phyloP scores from a whole-genome alignment of 2,329 filamentous ascomycete species.

The Mollisiaceae sp. region DNA sequence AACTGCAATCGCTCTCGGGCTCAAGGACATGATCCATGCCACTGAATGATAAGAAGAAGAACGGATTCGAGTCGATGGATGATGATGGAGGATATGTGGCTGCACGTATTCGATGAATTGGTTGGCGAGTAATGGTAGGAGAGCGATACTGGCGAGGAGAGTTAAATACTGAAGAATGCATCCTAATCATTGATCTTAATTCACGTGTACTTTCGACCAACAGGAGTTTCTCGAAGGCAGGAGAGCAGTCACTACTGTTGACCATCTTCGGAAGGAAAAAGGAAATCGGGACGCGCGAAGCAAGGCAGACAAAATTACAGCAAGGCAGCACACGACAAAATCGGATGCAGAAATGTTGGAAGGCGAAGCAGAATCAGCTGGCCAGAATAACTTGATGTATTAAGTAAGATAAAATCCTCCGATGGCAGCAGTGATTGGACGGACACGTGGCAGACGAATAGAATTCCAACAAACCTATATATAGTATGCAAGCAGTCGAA shows the following conservation, averaged over 20 bases:
- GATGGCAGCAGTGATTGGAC: constrained; percentile 10
- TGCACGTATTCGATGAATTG: constrained; percentile 16
- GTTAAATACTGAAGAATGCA: constrained; percentile 27
- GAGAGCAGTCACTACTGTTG: constrained; percentile 6
- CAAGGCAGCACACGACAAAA: constrained; percentile 16
- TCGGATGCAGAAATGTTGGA: constrained; percentile 13
- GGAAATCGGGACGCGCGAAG: not conserved
- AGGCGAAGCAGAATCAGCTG: constrained; percentile 16
- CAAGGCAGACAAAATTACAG: constrained; percentile 2
- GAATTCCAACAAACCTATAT: constrained; percentile 25
- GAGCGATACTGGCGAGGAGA: constrained; percentile 17
- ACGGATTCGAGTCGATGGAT: constrained; percentile 16
- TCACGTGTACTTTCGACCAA: constrained; percentile 10
- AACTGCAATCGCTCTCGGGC: constrained; percentile 7
- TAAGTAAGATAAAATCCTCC: constrained; percentile 24
- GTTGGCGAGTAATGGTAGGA: constrained; percentile 13
- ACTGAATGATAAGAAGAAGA: constrained; percentile 5
- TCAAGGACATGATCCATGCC: constrained; percentile 15
- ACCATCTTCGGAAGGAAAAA: constrained; percentile 13
- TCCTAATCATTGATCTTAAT: constrained; percentile 21
- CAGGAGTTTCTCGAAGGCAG: constrained; percentile 11
- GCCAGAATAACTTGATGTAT: constrained; percentile 16
- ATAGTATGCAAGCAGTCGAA: constrained; percentile 19
- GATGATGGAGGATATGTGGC: constrained; percentile 12
- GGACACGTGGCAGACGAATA: constrained; percentile 29